These are phyloP conservation scores for Diaporthe sp. DNA, from an alignment of 2,329 filamentous ascomycete genomes.

Conservation along the genomic window DNA sequence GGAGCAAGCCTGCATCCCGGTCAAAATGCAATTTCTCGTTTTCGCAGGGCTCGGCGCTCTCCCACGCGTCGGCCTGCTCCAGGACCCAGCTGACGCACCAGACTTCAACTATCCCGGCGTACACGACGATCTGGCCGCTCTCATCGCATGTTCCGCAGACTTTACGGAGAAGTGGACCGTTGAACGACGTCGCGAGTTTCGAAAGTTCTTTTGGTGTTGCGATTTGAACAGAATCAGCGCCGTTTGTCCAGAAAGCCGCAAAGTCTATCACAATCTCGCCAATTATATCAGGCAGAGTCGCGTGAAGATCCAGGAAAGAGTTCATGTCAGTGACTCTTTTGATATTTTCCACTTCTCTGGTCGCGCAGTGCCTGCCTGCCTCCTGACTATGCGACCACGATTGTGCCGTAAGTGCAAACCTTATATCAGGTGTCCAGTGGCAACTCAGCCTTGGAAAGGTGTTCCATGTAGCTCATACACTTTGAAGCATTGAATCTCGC, in stretches of 20 bases:
- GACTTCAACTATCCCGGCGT: neutral
- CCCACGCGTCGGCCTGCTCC: neutral
- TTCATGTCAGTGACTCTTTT: neutral
- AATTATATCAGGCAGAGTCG: neutral
- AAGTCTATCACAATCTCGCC: neutral
- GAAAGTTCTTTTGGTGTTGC: neutral
- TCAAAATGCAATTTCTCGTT: neutral
- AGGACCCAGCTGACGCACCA: neutral
- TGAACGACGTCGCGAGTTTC: neutral
- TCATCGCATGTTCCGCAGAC: neutral
- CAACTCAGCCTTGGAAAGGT: neutral
- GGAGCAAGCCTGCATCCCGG: neutral
- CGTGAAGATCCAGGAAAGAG: neutral
- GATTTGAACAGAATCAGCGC: neutral
- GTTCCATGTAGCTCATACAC: neutral
- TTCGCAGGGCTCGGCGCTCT: neutral
- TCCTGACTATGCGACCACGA: neutral
- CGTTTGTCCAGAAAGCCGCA: neutral
- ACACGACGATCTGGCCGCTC: neutral
- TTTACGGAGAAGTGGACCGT: neutral
- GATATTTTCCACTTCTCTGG: conserved; percentile 1
- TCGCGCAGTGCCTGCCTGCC: neutral
- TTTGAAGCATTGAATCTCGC: neutral
- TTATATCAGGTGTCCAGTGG: neutral
- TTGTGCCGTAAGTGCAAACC: neutral